phyloP scores from a whole-genome alignment of 129 eudicot genomes.

The Escallonia rubra region DNA sequence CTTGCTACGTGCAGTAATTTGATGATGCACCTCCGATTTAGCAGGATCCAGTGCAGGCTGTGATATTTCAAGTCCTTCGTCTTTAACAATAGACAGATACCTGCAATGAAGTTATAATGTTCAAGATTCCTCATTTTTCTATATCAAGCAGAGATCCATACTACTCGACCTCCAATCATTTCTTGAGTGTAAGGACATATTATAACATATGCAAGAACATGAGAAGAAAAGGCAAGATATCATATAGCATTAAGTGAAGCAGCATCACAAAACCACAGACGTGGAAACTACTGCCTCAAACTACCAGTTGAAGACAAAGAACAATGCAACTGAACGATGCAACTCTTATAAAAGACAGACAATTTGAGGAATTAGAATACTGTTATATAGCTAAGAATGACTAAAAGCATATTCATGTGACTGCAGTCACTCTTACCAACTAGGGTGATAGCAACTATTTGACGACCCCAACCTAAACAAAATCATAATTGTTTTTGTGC shows the following conservation, averaged over 20 bases:
- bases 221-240: too few species aligned
- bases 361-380: too few species aligned
- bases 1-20: constrained; percentile 50
- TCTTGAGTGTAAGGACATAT: neutral
- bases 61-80: constrained; percentile 78
- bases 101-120: constrained; percentile 20
- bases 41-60: constrained; percentile 81
- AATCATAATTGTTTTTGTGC: too few species aligned
- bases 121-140: neutral
- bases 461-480: too few species aligned
- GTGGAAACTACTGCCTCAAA: neutral
- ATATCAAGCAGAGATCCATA: neutral
- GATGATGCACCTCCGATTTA: constrained; percentile 72
- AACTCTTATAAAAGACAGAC: too few species aligned
- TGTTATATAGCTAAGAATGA: too few species aligned
- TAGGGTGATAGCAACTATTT: too few species aligned
- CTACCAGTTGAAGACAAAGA: too few species aligned
- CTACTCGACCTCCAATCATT: neutral
- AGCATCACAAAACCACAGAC: neutral
- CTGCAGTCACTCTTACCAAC: too few species aligned
- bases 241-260: neutral
- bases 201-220: too few species aligned
- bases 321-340: too few species aligned
- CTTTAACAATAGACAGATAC: constrained; percentile 59
- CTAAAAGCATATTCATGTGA: too few species aligned